Evolutionary conservation across 192 early-diverging fungal species (phyloP), one percentile per base, ranked within the genome.

Genomic region (Backusella parvicylindrica): DNA sequence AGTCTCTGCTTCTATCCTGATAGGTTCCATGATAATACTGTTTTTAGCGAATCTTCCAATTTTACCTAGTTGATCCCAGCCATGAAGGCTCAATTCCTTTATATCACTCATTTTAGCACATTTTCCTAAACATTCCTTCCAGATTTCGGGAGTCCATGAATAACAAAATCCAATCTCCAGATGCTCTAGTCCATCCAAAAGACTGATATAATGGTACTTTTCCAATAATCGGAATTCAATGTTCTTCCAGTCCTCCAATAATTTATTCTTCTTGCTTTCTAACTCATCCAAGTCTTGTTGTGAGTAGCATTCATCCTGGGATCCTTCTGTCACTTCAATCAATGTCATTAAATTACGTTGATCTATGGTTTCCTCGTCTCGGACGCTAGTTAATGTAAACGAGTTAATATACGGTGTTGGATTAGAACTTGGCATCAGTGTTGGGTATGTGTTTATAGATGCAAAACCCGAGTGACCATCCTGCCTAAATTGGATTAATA

Each of bases 31-130:
- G 28, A 41, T 70, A 31, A 38, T 38, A 26, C 68, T 70, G 15
- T 70, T 21, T 18, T 23, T 12, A 16, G 37, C 68, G 2, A 47
- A 43, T 37, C 16, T 70, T 26, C 35, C 37, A 18, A 70, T 5
- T 30, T 70, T 70, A 13, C 68, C 68, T 11, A 70, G 40, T n/a
- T 70, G 68, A 30, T 70, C 68, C 68, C 68, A 70, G 1, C 68
- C 68, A 47, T 70, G 68, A 28, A 70, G 40, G 7, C 68, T 70
- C 0, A 70, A 23, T 38, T 47, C 33, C n/a, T 15, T n/a, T 47
- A 70, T 23, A 47, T 28, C 15, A n/a, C 40, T 47, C 3, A 12
- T 13, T 16, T 15, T 30, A 18, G 28, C 23, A 4, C 38, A 38
- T 47, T 70, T 32, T 23, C 40, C 28, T 11, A 70, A 31, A 21